A percentile compares a stretch with the other conserved stretches of the same genome.
phyloP scores from a whole-genome alignment of 345 rosid genomes.

The Ceriops decandra region DNA sequence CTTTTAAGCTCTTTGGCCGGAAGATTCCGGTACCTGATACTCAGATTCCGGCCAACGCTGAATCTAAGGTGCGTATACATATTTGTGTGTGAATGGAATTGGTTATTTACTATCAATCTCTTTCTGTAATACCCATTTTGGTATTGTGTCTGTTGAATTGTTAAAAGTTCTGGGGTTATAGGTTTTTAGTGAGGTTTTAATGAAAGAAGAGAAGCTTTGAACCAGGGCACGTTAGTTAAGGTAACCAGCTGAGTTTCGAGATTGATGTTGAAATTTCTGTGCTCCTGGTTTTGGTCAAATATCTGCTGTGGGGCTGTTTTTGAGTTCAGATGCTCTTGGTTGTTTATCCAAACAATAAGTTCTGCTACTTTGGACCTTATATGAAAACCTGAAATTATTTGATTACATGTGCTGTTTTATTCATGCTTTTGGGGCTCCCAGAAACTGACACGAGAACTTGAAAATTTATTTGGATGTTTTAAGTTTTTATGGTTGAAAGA shows the following conservation, averaged over 20 bases:
- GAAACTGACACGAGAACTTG: neutral
- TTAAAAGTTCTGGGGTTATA: neutral
- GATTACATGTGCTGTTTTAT: neutral
- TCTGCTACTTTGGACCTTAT: neutral
- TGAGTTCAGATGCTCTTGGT: neutral
- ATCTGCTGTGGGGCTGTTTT: neutral
- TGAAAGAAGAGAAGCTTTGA: neutral
- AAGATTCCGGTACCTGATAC: constrained; percentile 52
- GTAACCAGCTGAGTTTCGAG: constrained; percentile 1
- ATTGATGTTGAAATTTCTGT: constrained; percentile 4
- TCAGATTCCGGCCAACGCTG: constrained; percentile 38
- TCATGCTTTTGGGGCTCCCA: neutral
- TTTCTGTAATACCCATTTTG: neutral
- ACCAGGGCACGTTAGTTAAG: neutral
- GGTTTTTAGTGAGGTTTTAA: neutral
- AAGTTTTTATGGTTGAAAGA: neutral
- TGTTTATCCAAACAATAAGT: neutral
- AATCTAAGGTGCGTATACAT: constrained; percentile 18
- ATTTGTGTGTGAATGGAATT: neutral
- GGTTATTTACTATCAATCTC: neutral
- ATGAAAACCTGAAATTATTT: constrained; percentile 9
- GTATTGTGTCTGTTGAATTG: neutral
- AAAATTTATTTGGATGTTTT: neutral
- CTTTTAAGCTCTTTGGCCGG: constrained; percentile 70
- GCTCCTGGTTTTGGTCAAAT: constrained; percentile 1